Conservation (phyloP, 1,284 basidiomycete species). For the Ceraceosorus guamensis region DNA sequence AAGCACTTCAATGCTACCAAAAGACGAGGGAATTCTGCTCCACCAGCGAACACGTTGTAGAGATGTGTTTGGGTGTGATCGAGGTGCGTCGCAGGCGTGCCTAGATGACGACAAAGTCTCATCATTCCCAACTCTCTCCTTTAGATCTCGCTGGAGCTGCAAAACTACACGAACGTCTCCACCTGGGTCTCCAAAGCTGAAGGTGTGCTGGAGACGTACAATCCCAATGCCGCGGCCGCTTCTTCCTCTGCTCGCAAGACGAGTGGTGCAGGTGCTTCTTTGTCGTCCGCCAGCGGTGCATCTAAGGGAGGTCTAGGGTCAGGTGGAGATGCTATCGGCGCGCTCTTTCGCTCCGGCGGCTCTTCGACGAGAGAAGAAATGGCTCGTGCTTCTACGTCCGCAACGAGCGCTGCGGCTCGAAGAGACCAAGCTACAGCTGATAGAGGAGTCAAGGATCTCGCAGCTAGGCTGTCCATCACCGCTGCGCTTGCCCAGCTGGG, state of each 20-base stretch:
- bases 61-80: slow-evolving; percentile 55
- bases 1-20: slow-evolving; percentile 67
- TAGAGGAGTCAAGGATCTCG: slow-evolving; percentile 48
- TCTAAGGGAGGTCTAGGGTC: slow-evolving; percentile 36
- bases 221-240: slow-evolving; percentile 18
- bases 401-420: slow-evolving; percentile 4
- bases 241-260: slow-evolving; percentile 12
- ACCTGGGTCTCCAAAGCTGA: slow-evolving; percentile 88
- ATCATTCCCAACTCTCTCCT: background rate
- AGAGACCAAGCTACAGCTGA: slow-evolving; percentile 9
- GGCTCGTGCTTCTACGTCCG: slow-evolving; percentile 3
- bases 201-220: slow-evolving; percentile 65
- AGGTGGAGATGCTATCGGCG: slow-evolving; percentile 39
- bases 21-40: slow-evolving; percentile 80
- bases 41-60: slow-evolving; percentile 72
- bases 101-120: background rate
- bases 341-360: slow-evolving; percentile 44
- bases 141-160: slow-evolving; percentile 70
- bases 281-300: slow-evolving; percentile 21
- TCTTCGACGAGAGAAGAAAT: background rate
- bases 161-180: slow-evolving; percentile 70
- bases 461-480: slow-evolving; percentile 71
- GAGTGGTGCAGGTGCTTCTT: slow-evolving; percentile 49
- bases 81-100: slow-evolving; percentile 12
- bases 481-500: slow-evolving; percentile 66